Conservation (phyloP, 2,329 filamentous ascomycete species). For the Arthrinium puccinioides region DNA sequence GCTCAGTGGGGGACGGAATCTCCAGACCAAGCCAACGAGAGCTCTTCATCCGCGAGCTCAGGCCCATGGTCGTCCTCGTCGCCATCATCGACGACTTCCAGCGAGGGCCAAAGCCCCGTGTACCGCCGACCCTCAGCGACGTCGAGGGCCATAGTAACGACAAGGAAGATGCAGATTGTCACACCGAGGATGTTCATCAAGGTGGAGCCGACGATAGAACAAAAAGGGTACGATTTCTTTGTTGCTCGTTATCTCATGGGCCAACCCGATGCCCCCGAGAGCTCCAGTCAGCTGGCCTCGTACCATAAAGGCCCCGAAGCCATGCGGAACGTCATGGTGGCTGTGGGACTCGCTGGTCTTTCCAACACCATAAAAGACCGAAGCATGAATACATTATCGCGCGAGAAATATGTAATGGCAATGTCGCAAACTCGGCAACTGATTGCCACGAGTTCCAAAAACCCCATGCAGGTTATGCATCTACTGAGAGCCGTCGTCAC, state of each 20-base stretch:
- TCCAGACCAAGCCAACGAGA: constrained; percentile 15
- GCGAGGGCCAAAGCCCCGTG: constrained; percentile 5
- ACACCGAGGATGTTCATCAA: constrained; percentile 19
- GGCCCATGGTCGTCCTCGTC: constrained; percentile 16
- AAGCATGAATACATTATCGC: constrained; percentile 37
- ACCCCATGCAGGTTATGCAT: constrained; percentile 28
- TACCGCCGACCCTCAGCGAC: constrained; percentile 1
- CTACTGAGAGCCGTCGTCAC: constrained; percentile 47
- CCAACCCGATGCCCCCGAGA: constrained; percentile 41
- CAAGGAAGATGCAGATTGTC: constrained; percentile 6
- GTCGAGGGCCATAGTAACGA: constrained; percentile 4
- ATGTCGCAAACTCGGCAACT: constrained; percentile 38
- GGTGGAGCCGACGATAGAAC: constrained; percentile 34
- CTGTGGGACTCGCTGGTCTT: constrained; percentile 51
- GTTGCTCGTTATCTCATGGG: constrained; percentile 42
- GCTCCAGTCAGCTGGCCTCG: constrained; percentile 26
- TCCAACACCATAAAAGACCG: constrained; percentile 43
- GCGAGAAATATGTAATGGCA: constrained; percentile 46
- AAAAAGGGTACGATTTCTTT: constrained; percentile 44
- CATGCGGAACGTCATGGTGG: constrained; percentile 43
- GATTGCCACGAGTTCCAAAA: constrained; percentile 25
- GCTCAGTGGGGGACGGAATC: constrained; percentile 37
- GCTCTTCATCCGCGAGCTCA: constrained; percentile 18
- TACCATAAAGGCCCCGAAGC: constrained; percentile 29
- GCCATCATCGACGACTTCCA: constrained; percentile 10